A percentile compares a stretch with the other conserved stretches of the same genome.
These are phyloP conservation scores for Neonectria neomacrospora DNA, from an alignment of 2,329 filamentous ascomycete genomes.

Conservation along the genomic window DNA sequence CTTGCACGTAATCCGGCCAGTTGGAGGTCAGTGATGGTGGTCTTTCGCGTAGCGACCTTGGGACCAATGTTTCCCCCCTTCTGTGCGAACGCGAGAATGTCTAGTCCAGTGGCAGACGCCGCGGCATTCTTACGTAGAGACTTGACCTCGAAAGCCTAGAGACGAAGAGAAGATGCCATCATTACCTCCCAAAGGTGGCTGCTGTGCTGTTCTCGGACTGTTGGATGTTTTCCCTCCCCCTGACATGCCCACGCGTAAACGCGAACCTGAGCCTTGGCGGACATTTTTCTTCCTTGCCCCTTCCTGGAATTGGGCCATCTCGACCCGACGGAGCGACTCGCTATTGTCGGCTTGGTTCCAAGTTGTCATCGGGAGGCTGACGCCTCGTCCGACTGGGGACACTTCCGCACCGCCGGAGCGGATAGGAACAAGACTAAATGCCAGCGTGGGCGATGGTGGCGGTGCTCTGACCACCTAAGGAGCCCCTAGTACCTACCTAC, in stretches of 20 bases:
- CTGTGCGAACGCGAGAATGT: background rate
- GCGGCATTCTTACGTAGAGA: background rate
- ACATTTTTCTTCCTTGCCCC: background rate
- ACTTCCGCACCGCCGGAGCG: constrained; percentile 1
- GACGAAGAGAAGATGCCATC: background rate
- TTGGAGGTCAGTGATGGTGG: background rate
- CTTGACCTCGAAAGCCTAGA: constrained; percentile 3
- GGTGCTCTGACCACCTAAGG: constrained; percentile 6
- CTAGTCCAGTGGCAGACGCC: background rate
- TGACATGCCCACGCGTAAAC: background rate
- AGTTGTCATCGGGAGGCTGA: constrained; percentile 19
- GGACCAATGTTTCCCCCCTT: background rate
- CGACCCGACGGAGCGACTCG: constrained; percentile 3
- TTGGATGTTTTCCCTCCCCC: constrained; percentile 7
- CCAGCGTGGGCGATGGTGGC: constrained; percentile 16
- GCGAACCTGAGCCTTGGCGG: constrained; percentile 1
- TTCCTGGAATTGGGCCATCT: background rate
- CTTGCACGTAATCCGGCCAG: background rate
- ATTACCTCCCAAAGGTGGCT: constrained; percentile 14
- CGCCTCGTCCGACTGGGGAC: constrained; percentile 9
- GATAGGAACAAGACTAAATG: constrained; percentile 8
- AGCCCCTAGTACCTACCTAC: constrained; percentile 38
- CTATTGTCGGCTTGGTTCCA: constrained; percentile 2
- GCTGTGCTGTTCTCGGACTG: constrained; percentile 15
- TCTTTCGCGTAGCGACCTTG: background rate